phyloP scores from a whole-genome alignment of 495 filamentous ascomycete species.

The Lophiotrema nucula region DNA sequence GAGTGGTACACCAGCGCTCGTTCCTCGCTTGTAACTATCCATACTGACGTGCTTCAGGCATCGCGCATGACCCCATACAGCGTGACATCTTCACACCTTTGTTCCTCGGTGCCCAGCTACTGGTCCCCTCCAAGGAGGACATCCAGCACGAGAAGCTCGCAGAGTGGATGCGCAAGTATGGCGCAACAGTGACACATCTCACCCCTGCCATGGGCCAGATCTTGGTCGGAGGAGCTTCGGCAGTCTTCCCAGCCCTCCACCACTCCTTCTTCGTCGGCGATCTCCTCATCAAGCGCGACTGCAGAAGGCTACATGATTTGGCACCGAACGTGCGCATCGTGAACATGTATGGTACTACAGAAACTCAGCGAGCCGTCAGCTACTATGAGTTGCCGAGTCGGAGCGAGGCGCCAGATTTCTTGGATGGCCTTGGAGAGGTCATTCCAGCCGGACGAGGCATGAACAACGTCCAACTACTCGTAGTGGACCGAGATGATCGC shows the following conservation, averaged over 20 bases:
- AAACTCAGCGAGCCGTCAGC: slow-evolving; percentile 82
- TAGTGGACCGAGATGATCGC: slow-evolving; percentile 77
- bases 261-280: slow-evolving; percentile 94
- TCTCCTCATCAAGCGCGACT: slow-evolving; percentile 83
- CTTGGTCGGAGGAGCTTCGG: slow-evolving; percentile 74
- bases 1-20: no score
- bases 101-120: slow-evolving; percentile 77
- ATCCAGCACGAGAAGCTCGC: slow-evolving; percentile 87
- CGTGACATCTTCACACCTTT: slow-evolving; percentile 92
- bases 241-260: slow-evolving; percentile 73
- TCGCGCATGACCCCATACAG: slow-evolving; percentile 83
- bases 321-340: slow-evolving; percentile 78
- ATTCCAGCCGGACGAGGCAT: slow-evolving; percentile 89
- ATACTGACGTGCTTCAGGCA: no score
- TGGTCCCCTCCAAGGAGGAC: slow-evolving; percentile 79
- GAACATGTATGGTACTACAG: slow-evolving; percentile 92
- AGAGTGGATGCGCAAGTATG: slow-evolving; percentile 83
- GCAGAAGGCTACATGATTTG: slow-evolving; percentile 70
- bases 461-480: slow-evolving; percentile 87
- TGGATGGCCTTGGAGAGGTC: slow-evolving; percentile 72
- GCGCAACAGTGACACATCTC: slow-evolving; percentile 81
- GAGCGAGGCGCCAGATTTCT: slow-evolving; percentile 61
- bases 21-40: no score
- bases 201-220: slow-evolving; percentile 98
- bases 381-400: slow-evolving; percentile 82